Base-by-base conservation (phyloP, 768 basidiomycete genomes). In the Lentinula guzmanii region DNA sequence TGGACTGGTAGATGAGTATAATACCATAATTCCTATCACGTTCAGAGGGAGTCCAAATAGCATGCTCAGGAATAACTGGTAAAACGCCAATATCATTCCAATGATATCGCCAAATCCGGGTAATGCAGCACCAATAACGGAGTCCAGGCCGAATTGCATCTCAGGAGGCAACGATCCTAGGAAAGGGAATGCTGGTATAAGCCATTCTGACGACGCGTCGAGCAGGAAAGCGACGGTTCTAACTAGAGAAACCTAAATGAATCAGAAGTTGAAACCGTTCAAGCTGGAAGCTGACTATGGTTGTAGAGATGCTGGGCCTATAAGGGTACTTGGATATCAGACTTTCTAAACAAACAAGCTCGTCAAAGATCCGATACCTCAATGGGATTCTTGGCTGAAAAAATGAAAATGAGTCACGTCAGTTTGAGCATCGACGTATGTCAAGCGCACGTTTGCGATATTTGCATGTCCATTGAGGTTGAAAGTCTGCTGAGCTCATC, bases 181-280 rank as follows among this genome's bases (percentile, higher is more conserved):
- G 34, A 55, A 54, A 1, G 62, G 62, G 42, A 63, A 63, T 21
- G 58, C 34, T 24, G 62, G 62, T 33, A 63, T 63, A 39, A 63
- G 58, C 62, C 62, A 63, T 63, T 63, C 58, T 15, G 62, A 63
- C 5, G 62, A 63, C n/a, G 62, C 57, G 45, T 63, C 62, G 5
- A 63, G 58, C 15, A 63, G 41, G 42, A 41, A 63, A 5, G 62
- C 62, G 3, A 63, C 58, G 6, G 62, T 63, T 52, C 62, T 56
- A 13, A 62, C 61, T 62, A 45, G 18, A 5, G 33, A n/a, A 33
- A 8, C 34, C 11, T 18, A 33, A 15, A 10, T 16, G 18, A n/a
- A 21, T 1, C 18, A n/a, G 9, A 1, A 13, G 11, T 9, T 28
- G 28, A 28, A 70, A 53, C 1, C 15, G 1, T 33, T 45, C 8